Percentiles rank a stretch among this genome's conserved stretches.
Conservation (phyloP, 495 filamentous ascomycete species). For the Saxophila tyrrhenica region DNA sequence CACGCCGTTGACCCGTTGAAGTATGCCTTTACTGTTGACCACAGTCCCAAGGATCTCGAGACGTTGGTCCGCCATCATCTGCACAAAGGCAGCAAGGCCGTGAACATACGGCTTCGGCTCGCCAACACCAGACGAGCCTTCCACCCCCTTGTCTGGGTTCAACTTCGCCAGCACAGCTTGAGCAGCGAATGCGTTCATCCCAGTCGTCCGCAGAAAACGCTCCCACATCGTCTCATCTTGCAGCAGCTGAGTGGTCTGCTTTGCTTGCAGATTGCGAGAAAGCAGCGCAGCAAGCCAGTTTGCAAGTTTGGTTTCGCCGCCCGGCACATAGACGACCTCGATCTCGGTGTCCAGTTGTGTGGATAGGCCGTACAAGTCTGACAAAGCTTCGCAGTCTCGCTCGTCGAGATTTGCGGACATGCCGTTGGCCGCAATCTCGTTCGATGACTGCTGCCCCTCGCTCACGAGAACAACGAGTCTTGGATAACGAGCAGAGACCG, state of each 20-base stretch:
- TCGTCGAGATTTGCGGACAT: conserved; percentile 16
- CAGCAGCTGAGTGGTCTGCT: conserved; percentile 13
- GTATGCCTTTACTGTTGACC: conserved; percentile 41
- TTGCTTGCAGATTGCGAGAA: conserved; percentile 16
- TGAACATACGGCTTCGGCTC: conserved; percentile 7
- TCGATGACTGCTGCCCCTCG: conserved; percentile 28
- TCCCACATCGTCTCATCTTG: conserved; percentile 50
- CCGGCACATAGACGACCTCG: conserved; percentile 43
- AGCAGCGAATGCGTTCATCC: conserved; percentile 73
- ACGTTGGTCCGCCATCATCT: conserved; percentile 40
- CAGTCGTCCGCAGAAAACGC: conserved; percentile 56
- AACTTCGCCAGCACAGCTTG: conserved; percentile 51
- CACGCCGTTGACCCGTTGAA: conserved; percentile 38
- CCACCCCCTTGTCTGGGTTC: conserved; percentile 20
- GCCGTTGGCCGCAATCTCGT: background rate
- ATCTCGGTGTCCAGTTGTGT: conserved; percentile 33
- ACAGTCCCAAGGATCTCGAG: conserved; percentile 30
- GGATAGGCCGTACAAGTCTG: conserved; percentile 44
- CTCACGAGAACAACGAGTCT: conserved; percentile 59
- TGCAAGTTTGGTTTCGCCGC: conserved; percentile 44
- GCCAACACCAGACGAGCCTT: background rate
- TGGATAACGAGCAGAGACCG: conserved; percentile 53
- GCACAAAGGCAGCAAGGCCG: conserved; percentile 47
- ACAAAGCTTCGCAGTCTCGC: conserved; percentile 42
- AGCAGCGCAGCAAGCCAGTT: conserved; percentile 47